A percentile compares a stretch with the other conserved stretches of the same genome.
phyloP scores from a whole-genome alignment of 768 basidiomycete species.

The Mycena alexandri region DNA sequence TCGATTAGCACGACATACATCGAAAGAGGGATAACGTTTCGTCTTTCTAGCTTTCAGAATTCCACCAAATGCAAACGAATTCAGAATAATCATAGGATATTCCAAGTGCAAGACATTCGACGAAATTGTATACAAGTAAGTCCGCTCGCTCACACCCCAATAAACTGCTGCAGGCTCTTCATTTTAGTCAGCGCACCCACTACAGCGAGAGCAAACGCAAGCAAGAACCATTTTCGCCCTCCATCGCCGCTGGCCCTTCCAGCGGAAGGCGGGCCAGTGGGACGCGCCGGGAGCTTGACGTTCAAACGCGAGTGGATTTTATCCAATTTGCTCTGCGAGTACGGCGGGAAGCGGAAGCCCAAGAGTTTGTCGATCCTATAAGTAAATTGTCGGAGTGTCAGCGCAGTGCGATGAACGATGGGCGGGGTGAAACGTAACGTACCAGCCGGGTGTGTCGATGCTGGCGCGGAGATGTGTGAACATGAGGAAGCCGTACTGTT shows the following conservation, averaged over 20 bases:
- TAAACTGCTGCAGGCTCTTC: constrained; percentile 24
- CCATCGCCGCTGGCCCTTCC: constrained; percentile 43
- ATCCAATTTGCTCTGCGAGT: constrained; percentile 56
- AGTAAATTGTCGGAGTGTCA: constrained; percentile 32
- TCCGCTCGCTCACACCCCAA: not conserved
- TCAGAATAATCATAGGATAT: not conserved
- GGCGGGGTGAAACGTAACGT: constrained; percentile 36
- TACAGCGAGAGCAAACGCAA: constrained; percentile 59
- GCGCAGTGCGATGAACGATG: constrained; percentile 47
- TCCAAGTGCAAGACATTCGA: not conserved
- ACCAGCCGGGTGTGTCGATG: constrained; percentile 72
- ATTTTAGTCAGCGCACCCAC: constrained; percentile 58
- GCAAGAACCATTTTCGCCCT: constrained; percentile 59
- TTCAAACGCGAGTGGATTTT: constrained; percentile 42
- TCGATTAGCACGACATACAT: no score
- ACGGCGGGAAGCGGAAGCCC: constrained; percentile 72
- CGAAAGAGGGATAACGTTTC: no score
- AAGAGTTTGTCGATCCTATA: constrained; percentile 64
- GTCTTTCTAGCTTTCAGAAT: no score
- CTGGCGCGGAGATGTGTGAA: constrained; percentile 83
- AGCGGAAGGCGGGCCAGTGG: constrained; percentile 53
- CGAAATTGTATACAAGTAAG: not conserved
- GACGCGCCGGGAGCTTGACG: constrained; percentile 59
- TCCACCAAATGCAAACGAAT: no score
- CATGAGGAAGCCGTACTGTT: constrained; percentile 70